Conservation (phyloP, 495 filamentous ascomycete genomes). For the Lindgomyces ingoldianus region DNA sequence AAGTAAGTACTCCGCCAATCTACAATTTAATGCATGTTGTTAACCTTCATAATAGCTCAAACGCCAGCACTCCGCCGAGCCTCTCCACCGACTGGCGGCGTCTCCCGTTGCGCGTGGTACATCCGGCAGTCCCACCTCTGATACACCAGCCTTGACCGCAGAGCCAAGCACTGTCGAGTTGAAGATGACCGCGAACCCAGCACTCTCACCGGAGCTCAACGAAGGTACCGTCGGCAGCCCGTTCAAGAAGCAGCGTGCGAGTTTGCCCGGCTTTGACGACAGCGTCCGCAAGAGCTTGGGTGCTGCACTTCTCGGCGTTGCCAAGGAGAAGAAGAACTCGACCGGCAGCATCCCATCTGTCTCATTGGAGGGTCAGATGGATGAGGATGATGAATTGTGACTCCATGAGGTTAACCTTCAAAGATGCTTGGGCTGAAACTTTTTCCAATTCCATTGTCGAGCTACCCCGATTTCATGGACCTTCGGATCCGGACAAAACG, state of each 20-base stretch:
- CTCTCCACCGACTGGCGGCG: conserved; percentile 54
- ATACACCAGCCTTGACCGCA: conserved; percentile 15
- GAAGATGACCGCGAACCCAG: background rate
- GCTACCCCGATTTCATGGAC: no score
- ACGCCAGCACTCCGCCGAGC: conserved; percentile 87
- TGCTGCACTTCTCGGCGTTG: conserved; percentile 6
- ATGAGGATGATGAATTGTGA: conserved; percentile 43
- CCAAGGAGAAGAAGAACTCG: conserved; percentile 22
- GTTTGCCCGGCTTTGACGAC: conserved; percentile 63
- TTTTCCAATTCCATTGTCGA: no score
- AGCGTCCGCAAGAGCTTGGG: conserved; percentile 30
- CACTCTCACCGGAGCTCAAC: conserved; percentile 45
- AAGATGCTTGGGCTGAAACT: conserved; percentile 30
- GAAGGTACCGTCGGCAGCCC: conserved; percentile 71
- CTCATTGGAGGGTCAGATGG: conserved; percentile 23
- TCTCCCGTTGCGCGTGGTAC: conserved; percentile 46
- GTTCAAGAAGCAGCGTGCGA: conserved; percentile 78
- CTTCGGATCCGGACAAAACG: no score
- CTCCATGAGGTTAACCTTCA: conserved; percentile 28
- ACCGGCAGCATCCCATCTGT: conserved; percentile 5
- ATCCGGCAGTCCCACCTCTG: conserved; percentile 46
- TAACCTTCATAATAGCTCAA: conserved; percentile 68
- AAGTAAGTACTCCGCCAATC: conserved; percentile 57
- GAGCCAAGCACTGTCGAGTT: background rate
- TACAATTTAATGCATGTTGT: conserved; percentile 16